phyloP scores from a whole-genome alignment of 2,329 filamentous ascomycete genomes.

The Fusarium sp. region DNA sequence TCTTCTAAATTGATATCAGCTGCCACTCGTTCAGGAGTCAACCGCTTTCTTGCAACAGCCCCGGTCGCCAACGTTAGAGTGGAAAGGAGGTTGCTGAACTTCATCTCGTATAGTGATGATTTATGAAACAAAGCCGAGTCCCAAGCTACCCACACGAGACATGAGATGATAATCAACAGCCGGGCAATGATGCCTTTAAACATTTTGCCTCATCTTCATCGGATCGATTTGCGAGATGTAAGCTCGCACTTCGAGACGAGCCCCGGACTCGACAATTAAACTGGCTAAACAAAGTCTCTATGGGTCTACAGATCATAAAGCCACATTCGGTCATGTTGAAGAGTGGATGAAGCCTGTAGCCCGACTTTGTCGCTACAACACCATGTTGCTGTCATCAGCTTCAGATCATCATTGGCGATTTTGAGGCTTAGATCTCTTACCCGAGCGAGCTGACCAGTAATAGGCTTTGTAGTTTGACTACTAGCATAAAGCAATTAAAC shows the following conservation, averaged over 20 bases:
- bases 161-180: neutral
- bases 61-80: neutral
- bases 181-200: neutral
- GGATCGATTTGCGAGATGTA: neutral
- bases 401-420: neutral
- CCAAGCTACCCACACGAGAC: neutral
- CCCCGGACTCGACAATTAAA: neutral
- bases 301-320: neutral
- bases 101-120: neutral
- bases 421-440: neutral
- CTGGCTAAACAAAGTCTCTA: neutral
- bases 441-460: neutral
- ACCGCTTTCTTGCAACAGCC: neutral
- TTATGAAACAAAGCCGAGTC: neutral
- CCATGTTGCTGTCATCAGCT: neutral
- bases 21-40: conserved; percentile 15
- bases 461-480: too few relatives aligned
- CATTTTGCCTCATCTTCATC: too few relatives aligned
- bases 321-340: neutral
- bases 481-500: neutral
- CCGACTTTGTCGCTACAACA: neutral
- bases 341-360: neutral
- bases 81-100: neutral
- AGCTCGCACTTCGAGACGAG: neutral
- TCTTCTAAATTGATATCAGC: conserved; percentile 14